Evolutionary conservation across 1,284 basidiomycete species (phyloP).

Genomic region (Thecaphora frezii): DNA sequence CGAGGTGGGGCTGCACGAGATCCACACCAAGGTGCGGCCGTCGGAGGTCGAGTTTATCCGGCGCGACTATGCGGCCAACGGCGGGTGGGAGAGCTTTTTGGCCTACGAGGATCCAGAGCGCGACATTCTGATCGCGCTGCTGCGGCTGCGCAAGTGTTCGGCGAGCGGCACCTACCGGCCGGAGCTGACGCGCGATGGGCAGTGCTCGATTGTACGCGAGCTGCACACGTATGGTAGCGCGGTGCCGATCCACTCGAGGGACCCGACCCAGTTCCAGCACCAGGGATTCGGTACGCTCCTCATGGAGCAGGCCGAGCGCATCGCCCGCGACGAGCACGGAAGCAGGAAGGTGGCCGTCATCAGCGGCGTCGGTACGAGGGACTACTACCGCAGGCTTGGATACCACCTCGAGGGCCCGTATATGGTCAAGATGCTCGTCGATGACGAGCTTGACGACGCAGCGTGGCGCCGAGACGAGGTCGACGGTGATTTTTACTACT

Average conservation of each 20-base stretch:
- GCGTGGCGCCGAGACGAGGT: no score
- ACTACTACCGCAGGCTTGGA: slow-evolving; percentile 89
- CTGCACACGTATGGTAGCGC: slow-evolving; percentile 99
- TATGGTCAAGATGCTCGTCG: slow-evolving; percentile 47
- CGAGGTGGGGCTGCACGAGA: slow-evolving; percentile 98
- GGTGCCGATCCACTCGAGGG: slow-evolving; percentile 91
- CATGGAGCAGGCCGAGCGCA: slow-evolving; percentile 99
- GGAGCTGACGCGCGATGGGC: slow-evolving; percentile 76
- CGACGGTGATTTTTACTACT: background rate
- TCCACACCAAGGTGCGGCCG: slow-evolving; percentile 94
- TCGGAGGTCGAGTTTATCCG: slow-evolving; percentile 95
- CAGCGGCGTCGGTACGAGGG: slow-evolving; percentile 89
- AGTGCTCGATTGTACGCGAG: slow-evolving; percentile 91
- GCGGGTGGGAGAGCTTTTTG: slow-evolving; percentile 97
- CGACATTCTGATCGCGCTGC: slow-evolving; percentile 91
- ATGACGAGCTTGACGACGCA: slow-evolving; percentile 5
- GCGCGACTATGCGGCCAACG: slow-evolving; percentile 91
- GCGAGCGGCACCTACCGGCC: slow-evolving; percentile 94
- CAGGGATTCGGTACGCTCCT: slow-evolving; percentile 93
- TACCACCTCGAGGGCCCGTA: slow-evolving; percentile 92
- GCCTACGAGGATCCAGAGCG: slow-evolving; percentile 97
- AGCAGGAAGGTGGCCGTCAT: slow-evolving; percentile 93
- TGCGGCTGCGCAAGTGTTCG: slow-evolving; percentile 90
- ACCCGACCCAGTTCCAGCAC: slow-evolving; percentile 76
- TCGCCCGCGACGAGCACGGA: slow-evolving; percentile 96